Evolutionary conservation across 257 asterid genomes (phyloP).

Genomic region (Solanum tacnaense): DNA sequence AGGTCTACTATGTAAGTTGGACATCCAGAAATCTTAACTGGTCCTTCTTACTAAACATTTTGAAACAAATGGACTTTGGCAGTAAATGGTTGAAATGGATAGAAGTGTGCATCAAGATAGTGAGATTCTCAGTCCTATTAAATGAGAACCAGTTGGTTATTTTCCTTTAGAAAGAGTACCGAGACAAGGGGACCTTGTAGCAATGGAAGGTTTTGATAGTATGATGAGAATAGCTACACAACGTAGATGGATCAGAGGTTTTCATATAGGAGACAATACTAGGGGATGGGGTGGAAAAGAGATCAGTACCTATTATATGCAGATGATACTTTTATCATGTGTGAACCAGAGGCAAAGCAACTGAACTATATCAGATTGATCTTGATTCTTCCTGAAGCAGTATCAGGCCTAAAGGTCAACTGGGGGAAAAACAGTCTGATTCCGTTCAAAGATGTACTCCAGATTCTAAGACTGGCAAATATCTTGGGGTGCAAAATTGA

Average conservation of each 20-base stretch:
- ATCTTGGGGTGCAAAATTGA: not conserved
- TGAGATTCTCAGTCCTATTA: not conserved
- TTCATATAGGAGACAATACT: not conserved
- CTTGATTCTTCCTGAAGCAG: not conserved
- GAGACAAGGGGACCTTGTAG: not conserved
- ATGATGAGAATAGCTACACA: not conserved
- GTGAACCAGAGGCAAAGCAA: not conserved
- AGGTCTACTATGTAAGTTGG: not conserved
- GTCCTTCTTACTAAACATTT: not conserved
- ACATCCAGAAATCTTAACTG: not conserved
- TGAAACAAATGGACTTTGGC: not conserved
- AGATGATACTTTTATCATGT: not conserved
- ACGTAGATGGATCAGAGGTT: not conserved
- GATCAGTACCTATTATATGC: not conserved
- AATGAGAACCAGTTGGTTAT: not conserved
- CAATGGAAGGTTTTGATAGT: not conserved
- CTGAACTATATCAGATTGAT: not conserved
- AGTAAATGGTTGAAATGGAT: not conserved
- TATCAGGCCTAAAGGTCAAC: not conserved
- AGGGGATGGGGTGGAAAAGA: not conserved
- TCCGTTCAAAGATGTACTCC: not conserved
- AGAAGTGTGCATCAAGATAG: not conserved
- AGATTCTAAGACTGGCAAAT: not conserved
- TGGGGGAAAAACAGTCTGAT: not conserved
- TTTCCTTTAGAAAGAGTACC: not conserved